Conservation (phyloP, 257 asterid species). For the Scutellaria galericulata region DNA sequence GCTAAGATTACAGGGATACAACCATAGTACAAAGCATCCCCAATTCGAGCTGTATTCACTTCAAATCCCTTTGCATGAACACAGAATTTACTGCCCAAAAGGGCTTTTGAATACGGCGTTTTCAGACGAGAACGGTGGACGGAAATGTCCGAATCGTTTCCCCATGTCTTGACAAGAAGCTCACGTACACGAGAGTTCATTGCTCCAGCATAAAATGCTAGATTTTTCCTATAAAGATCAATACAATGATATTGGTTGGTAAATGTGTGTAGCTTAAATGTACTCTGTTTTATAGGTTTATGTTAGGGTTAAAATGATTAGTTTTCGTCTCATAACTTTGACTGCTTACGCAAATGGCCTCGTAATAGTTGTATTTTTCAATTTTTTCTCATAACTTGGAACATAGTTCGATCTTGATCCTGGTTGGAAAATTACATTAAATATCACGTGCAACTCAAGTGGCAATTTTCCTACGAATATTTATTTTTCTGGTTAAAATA, state of each 20-base stretch:
- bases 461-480: too few relatives aligned
- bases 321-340: background rate
- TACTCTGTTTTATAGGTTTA: background rate
- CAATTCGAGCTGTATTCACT: constrained; percentile 86
- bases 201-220: constrained; percentile 89
- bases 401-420: too few relatives aligned
- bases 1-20: constrained; percentile 90
- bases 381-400: too few relatives aligned
- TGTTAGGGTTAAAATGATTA: background rate
- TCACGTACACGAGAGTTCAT: constrained; percentile 76
- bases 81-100: constrained; percentile 80
- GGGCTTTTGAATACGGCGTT: constrained; percentile 82
- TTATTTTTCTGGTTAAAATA: too few relatives aligned
- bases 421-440: too few relatives aligned
- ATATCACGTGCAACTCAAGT: too few relatives aligned
- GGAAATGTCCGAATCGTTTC: constrained; percentile 57
- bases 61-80: constrained; percentile 93
- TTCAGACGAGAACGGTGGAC: constrained; percentile 66
- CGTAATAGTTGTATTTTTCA: too few relatives aligned
- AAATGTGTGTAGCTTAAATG: background rate
- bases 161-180: constrained; percentile 52
- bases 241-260: background rate
- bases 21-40: constrained; percentile 80
- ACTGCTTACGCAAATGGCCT: too few relatives aligned
- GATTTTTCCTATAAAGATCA: constrained; percentile 49